Base-by-base conservation (phyloP, 2,329 filamentous ascomycete genomes). In the Endoconidiophora laricicola region DNA sequence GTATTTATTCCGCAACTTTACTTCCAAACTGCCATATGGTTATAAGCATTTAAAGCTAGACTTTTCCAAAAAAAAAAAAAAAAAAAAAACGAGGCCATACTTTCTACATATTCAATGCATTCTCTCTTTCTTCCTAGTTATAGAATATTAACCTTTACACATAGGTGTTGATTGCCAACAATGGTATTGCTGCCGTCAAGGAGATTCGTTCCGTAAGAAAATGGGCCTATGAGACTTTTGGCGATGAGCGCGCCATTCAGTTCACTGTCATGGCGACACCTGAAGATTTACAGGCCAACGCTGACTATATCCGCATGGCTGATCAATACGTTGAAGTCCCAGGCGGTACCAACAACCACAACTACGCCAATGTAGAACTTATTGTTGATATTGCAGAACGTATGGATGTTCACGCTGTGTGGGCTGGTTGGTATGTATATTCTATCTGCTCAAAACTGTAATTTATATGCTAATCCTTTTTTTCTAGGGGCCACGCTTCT, bases 211-310 rank as follows among this genome's bases (percentile, higher is more conserved):
- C 90, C 54, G 90, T 98, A 63, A 84, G 91, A 67, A 98, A 96
- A 88, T 98, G 91, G 91, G 91, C 91, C 55, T 98, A 98, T 79
- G 91, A 98, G 71, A 94, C 86, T 6, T 98, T 98, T 64, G 90
- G 91, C 70, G 88, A 98, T 69, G 91, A 98, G 73, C 79, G 84
- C 62, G 91, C 90, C 60, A 95, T 98, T 63, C 88, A 96, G 65
- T 98, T 98, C 71, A 98, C 91, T 56, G 91, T 98, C 64, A 98
- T 98, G 91, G 91, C 91, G 59, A 98, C 91, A 38, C 91, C 91
- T 46, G 91, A 98, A 70, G 91, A 98, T 81, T 69, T 98, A 63
- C 79, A 83, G 65, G 91, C 91, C 64, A 98, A 98, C 66, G 91
- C 91, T 58, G 91, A 98, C 69, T 98, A 98, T 71, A 98, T 98